phyloP scores from a whole-genome alignment of 768 basidiomycete species.

The Rhizopogon vulgaris region DNA sequence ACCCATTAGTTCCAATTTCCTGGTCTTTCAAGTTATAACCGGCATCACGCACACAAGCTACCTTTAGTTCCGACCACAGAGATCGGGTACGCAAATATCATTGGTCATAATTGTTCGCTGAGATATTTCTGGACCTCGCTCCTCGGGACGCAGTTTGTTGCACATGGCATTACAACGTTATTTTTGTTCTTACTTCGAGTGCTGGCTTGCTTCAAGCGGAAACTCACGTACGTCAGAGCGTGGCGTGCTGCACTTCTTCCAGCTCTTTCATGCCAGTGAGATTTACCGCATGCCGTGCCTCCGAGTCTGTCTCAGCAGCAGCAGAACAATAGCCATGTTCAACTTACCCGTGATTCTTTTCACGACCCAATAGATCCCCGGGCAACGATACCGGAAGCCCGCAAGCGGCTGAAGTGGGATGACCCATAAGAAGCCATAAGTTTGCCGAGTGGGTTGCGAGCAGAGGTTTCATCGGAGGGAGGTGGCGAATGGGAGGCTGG shows the following conservation, averaged over 20 bases:
- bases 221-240: not conserved
- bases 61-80: not conserved
- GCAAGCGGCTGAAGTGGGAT: not conserved
- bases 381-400: not conserved
- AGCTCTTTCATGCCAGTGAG: not conserved
- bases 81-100: not conserved
- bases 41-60: not conserved
- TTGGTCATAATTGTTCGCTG: not conserved
- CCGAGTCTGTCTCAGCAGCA: not conserved
- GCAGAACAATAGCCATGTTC: conserved; percentile 2
- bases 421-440: no score
- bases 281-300: not conserved
- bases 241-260: not conserved
- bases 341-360: not conserved
- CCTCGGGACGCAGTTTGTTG: conserved; percentile 1
- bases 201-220: not conserved
- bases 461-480: not conserved
- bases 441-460: not conserved
- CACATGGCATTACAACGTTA: conserved; percentile 1
- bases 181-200: not conserved
- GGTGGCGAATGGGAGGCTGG: not conserved
- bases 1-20: no score
- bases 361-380: not conserved
- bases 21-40: not conserved
- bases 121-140: not conserved